Base-by-base conservation (phyloP, 2,329 filamentous ascomycete species). In the Aspergillus glaucus region DNA sequence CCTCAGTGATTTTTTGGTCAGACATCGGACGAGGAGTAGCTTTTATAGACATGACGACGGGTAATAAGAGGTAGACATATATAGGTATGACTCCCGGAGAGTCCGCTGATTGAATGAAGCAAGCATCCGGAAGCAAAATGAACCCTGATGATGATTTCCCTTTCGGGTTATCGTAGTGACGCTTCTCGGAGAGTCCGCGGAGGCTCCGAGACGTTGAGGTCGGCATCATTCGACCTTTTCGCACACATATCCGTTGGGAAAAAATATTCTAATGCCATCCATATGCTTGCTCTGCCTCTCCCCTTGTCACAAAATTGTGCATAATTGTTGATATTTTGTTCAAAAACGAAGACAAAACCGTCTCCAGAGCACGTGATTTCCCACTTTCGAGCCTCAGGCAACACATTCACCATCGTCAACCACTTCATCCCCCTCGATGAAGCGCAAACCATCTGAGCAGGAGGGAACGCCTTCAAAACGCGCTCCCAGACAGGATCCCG, bases 401-500 rank as follows among this genome's bases (percentile, higher is more conserved):
- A 44, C 24, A 8, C 30, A 36, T 14, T 21, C 15, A 26, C 30
- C 6, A 14, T 28, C n/a, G 30, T 3, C 12, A 40, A 21, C 36
- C 5, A 24, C 8, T 4, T 24, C 45, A 49, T 15, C 6, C 7
- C 9, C 34, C 4, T 10, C 37, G 7, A 61, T 63, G 55, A 65
- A 65, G 41, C 59, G 62, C 43, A 60, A 53, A 44, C 12, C 43
- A 2, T 6, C 46, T 2, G 44, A 50, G 3, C 9, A 21, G 2
- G 2, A 22, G 7, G 44, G 54, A 1, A 6, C 34, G 3, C 14
- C 50, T 2, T 49, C 46, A n/a, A 63, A 60, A 44, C 55, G 54
- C 6, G 37, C 50, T 21, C 52, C 54, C 7, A 45, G 67, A 39
- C 67, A 70, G 50, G 65, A 69, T 14, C 69, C 69, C 0, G 67